A percentile compares a stretch with the other conserved stretches of the same genome.
phyloP scores from a whole-genome alignment of 352 stramenopile species.

The Phytophthora pistaciae region DNA sequence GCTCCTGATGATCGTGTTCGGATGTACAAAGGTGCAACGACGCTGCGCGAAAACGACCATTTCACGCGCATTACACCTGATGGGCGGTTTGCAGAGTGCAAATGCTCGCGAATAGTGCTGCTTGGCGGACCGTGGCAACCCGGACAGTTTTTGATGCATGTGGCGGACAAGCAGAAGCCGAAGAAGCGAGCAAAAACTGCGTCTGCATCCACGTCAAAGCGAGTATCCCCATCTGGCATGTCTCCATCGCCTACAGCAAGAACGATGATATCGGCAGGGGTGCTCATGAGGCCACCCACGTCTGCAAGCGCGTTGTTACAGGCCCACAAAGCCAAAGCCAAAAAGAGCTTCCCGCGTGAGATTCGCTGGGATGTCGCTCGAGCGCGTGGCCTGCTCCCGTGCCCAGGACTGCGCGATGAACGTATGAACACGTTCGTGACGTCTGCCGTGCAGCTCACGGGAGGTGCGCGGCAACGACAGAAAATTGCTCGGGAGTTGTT shows the following conservation, averaged over 20 bases:
- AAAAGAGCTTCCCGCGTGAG: conserved; percentile 64
- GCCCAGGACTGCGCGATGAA: conserved; percentile 70
- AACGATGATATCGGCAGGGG: conserved; percentile 8
- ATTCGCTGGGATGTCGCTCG: conserved; percentile 65
- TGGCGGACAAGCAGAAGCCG: conserved; percentile 58
- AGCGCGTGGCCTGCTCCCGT: conserved; percentile 54
- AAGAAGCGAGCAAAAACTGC: conserved; percentile 37
- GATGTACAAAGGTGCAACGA: conserved; percentile 43
- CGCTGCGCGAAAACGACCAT: conserved; percentile 49
- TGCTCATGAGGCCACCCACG: conserved; percentile 25
- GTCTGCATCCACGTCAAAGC: conserved; percentile 29
- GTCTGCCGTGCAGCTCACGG: conserved; percentile 66
- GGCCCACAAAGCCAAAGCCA: conserved; percentile 34
- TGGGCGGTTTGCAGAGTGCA: conserved; percentile 73
- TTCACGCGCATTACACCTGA: conserved; percentile 74
- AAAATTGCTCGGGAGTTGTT: conserved; percentile 81
- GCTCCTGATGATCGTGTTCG: conserved; percentile 14
- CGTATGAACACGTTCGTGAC: conserved; percentile 66
- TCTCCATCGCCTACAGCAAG: conserved; percentile 4
- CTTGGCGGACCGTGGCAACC: conserved; percentile 61
- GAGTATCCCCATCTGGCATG: neutral
- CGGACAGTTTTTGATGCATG: conserved; percentile 68
- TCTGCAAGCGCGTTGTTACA: conserved; percentile 26
- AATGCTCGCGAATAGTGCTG: conserved; percentile 68
- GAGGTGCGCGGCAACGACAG: conserved; percentile 64